Base-by-base conservation (phyloP, 2,329 filamentous ascomycete species). In the Bisporella sp. region DNA sequence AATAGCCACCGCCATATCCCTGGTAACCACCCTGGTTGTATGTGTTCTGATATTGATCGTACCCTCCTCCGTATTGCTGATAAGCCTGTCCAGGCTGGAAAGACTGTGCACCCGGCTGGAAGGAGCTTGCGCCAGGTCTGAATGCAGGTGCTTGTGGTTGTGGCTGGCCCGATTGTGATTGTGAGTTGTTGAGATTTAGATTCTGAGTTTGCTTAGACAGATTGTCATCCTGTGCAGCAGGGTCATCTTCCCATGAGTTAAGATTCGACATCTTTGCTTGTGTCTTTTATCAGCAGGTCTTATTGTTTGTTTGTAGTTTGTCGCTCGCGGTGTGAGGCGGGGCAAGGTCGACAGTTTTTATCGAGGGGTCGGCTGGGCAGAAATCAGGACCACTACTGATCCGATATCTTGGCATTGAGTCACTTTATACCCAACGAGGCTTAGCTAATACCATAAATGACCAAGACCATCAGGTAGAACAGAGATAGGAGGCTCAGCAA, bases 211-310 rank as follows among this genome's bases (percentile, higher is more conserved):
- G 87, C 62, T 83, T 82, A 55, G 87, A 81, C 69, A 95, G 81
- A 62, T 88, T 70, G 58, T 79, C 85, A 63, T 91, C 85, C 75
- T 89, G 85, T 56, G 81, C 83, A 49, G 84, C 76, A 64, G 84
- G 83, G 64, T 91, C 88, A 65, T 95, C 89, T 73, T 97, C 91
- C 88, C 93, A 97, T 56, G 90, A 96, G 70, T 95, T 90, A 64
- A 89, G 87, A 69, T 91, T 84, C 62, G 91, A 86, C 90, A 96
- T 96, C 65, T 42, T 61, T 58, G 21, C 21, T 21, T 21, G 21
- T 21, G 21, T 21, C 21, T 21, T 21, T 21, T 21, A 21, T 21
- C 21, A 21, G 21, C 21, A 21, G 21, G 21, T 21, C 21, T 21
- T 21, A 21, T 21, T 21, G 21, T 21, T 21, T 21, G 21, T 21